phyloP scores from a whole-genome alignment of 768 basidiomycete species.

The Brasilioporus rufonigricans region DNA sequence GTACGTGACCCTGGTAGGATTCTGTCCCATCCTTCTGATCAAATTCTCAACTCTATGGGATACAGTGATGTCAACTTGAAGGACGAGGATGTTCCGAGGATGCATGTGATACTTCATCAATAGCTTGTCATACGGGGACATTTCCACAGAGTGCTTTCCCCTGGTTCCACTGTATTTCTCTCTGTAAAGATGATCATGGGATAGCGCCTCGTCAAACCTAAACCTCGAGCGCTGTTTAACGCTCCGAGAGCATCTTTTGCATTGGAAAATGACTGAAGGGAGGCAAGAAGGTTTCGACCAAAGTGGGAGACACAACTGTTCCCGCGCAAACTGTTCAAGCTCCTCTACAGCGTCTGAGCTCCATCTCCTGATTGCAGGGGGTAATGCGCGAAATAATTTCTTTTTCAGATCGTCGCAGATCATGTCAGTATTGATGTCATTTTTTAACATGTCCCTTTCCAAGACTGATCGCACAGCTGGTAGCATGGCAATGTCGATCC shows the following conservation, averaged over 20 bases:
- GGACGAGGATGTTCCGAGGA: not conserved
- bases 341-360: constrained; percentile 8
- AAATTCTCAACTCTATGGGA: constrained; percentile 9
- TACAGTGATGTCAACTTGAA: constrained; percentile 5
- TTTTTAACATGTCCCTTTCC: not conserved
- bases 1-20: not conserved
- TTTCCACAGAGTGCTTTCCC: not conserved
- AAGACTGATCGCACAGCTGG: not conserved
- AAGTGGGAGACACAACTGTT: not conserved
- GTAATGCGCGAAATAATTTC: not conserved
- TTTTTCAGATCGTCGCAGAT: not conserved
- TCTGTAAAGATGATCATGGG: constrained; percentile 7
- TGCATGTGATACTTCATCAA: not conserved
- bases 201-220: constrained; percentile 7
- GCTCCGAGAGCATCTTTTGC: constrained; percentile 1
- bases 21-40: constrained; percentile 7
- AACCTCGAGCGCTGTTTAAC: not conserved
- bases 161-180: no score
- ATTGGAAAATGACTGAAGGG: constrained; percentile 12
- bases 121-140: not conserved
- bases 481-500: constrained; percentile 5
- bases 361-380: constrained; percentile 1
- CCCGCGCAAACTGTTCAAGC: constrained; percentile 5
- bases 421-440: not conserved
- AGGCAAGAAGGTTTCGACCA: constrained; percentile 5